Percentiles rank a stretch among this genome's conserved stretches.
Conservation (phyloP, 73 alveolate genomes). For the Paramecium caudatum region DNA sequence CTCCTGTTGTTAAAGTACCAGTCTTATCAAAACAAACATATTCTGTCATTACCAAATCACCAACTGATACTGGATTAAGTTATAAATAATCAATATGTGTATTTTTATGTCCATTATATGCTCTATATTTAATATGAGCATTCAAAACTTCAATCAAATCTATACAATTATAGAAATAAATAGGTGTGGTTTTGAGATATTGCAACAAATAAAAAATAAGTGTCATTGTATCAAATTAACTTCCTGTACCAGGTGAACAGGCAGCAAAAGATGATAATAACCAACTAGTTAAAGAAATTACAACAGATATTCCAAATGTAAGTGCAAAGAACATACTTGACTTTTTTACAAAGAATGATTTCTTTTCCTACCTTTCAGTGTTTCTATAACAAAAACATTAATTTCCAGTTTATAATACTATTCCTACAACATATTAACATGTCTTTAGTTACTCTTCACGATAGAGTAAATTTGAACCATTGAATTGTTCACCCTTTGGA, state of each 20-base stretch:
- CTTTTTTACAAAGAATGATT: constrained; percentile 62
- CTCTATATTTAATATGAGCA: constrained; percentile 28
- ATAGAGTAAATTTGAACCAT: constrained; percentile 34
- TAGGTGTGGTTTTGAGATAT: constrained; percentile 52
- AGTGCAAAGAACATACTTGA: constrained; percentile 52
- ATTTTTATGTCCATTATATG: neutral
- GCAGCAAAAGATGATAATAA: constrained; percentile 28
- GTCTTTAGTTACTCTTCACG: constrained; percentile 68
- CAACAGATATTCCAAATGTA: neutral
- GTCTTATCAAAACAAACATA: constrained; percentile 70
- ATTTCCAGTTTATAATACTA: constrained; percentile 66
- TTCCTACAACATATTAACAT: constrained; percentile 61
- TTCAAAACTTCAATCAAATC: constrained; percentile 30
- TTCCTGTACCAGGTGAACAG: neutral
- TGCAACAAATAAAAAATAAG: neutral
- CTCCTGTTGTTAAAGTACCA: constrained; percentile 47
- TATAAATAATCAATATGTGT: constrained; percentile 20
- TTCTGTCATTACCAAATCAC: constrained; percentile 65
- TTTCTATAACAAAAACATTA: constrained; percentile 54
- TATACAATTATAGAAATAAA: constrained; percentile 45
- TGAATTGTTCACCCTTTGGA: constrained; percentile 72
- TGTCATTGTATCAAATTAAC: neutral
- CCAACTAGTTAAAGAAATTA: constrained; percentile 35
- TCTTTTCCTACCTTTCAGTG: constrained; percentile 26
- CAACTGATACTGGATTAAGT: constrained; percentile 38